A percentile compares a stretch with the other conserved stretches of the same genome.
Evolutionary conservation across 345 rosid genomes (phyloP).

Genomic region (Boechera divaricarpa): DNA sequence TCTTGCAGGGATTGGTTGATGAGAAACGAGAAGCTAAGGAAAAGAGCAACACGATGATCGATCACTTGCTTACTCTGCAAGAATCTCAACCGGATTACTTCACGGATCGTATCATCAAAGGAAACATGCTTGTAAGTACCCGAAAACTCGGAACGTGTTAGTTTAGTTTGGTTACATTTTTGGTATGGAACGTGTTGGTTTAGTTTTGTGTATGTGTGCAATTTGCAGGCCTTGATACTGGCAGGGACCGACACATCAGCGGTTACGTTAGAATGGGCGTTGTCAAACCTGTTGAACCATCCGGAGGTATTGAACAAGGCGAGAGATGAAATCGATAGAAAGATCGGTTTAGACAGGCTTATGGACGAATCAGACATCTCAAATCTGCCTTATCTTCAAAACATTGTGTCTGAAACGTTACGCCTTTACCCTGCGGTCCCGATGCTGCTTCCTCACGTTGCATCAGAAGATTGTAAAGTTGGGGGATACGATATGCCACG

Average conservation of each 20-base stretch:
- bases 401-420: slow-evolving; percentile 51
- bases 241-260: slow-evolving; percentile 59
- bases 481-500: slow-evolving; percentile 52
- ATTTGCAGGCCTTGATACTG: slow-evolving; percentile 45
- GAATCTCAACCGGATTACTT: slow-evolving; percentile 57
- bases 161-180: background rate
- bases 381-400: slow-evolving; percentile 51
- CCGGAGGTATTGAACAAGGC: slow-evolving; percentile 49
- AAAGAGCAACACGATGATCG: slow-evolving; percentile 48
- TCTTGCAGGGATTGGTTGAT: slow-evolving; percentile 61
- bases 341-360: slow-evolving; percentile 39
- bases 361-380: slow-evolving; percentile 48
- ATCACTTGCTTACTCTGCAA: slow-evolving; percentile 64
- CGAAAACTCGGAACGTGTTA: no score
- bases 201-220: background rate
- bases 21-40: slow-evolving; percentile 44
- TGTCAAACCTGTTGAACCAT: slow-evolving; percentile 52
- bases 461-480: slow-evolving; percentile 47
- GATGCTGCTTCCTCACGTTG: slow-evolving; percentile 45
- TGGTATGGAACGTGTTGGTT: background rate
- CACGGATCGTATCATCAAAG: slow-evolving; percentile 59
- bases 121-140: slow-evolving; percentile 45
- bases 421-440: slow-evolving; percentile 51
- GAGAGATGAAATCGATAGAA: slow-evolving; percentile 38
- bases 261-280: slow-evolving; percentile 56